Base-by-base conservation (phyloP, 179 eudicot species). In the Silene noctiflora region DNA sequence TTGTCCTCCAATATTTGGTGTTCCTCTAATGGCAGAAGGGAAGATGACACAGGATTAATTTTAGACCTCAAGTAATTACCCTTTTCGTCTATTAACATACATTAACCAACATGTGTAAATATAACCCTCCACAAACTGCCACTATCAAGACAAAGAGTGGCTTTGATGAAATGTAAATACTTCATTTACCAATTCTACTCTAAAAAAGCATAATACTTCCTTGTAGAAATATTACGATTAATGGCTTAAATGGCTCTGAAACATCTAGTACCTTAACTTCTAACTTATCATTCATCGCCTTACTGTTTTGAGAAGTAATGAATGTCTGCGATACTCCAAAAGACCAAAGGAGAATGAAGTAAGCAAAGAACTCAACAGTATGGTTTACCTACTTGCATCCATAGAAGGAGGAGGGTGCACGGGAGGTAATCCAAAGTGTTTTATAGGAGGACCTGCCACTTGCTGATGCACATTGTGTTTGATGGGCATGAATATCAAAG, bases 371-470 rank as follows among this genome's bases (percentile, higher is more conserved):
- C 44, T 72, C 27, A 14, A 72, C 20, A 8, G 46, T 24, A 55
- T 39, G 19, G 53, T 16, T 33, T 77, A 81, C 88, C 84, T 81
- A 75, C 79, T 81, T 83, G 84, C 25, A 59, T 73, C 48, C 24
- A 29, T n/a, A 80, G 75, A 78, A 74, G 78, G 25, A 71, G 86
- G 68, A 64, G 35, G 27, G 64, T 58, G 84, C 67, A 75, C 53
- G 10, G 82, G 77, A 65, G 72, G 46, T 77, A 67, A 77, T 51
- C 48, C 19, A 83, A 78, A 79, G 56, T 75, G 81, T 76, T 80
- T 80, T 69, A 89, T 83, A 73, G 91, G 85, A 81, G 76, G 77
- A 64, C 99, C 99, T 16, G 96, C 72, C 65, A 93, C 91, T 83
- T 95, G 99, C 72, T 82, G 86, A 74, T 85, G 84, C 61, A 85